Evolutionary conservation across 129 eudicot species (phyloP), one percentile per base, ranked within the genome.

Genomic region (Deinandra increscens): DNA sequence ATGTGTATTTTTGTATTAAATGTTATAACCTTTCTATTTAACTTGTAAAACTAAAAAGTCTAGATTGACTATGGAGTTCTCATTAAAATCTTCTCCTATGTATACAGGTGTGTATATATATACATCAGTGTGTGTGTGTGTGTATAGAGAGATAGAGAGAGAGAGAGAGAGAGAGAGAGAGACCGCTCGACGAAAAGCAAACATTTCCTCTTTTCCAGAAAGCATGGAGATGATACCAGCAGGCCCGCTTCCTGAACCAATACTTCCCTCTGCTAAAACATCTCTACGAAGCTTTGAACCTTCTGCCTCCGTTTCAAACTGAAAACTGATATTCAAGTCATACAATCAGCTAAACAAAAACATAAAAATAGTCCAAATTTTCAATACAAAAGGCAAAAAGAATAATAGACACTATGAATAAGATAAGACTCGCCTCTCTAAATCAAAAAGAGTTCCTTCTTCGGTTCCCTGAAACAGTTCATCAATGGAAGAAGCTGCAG

Each of bases 201-300:
- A 94, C 97, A 83, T 89, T 87, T 94, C 99, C 76, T 94, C 99
- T 80, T 87, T 83, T 41, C 93, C 97, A 9, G 99, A 94, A 51
- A 94, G 85, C 83, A 94, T 70, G 51, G 99, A 89, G 68, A 82
- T 81, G 68, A 94, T 89, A n/a, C 88, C 97, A 62, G 90, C 15
- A 14, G 97, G 82, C 6, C 86, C 59, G 71, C 96, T 94, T 82
- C 87, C 88, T 19, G 91, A 80, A 62, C 97, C 82, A 60, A 82
- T 87, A 76, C 55, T 85, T 50, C 99, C 99, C 76, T 85, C 97
- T 46, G 97, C 87, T 60, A 87, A 69, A 69, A 94, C 99, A 77
- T 94, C 92, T 71, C 93, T 77, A 15, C 99, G 79, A 44, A 94
- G 96, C 75, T 85, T 94, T 59, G 88, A 58, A 66, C 85, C 91